Percentiles rank a stretch among this genome's conserved stretches.
Conservation (phyloP, 2,329 filamentous ascomycete genomes). For the Juglanconis oblonga region DNA sequence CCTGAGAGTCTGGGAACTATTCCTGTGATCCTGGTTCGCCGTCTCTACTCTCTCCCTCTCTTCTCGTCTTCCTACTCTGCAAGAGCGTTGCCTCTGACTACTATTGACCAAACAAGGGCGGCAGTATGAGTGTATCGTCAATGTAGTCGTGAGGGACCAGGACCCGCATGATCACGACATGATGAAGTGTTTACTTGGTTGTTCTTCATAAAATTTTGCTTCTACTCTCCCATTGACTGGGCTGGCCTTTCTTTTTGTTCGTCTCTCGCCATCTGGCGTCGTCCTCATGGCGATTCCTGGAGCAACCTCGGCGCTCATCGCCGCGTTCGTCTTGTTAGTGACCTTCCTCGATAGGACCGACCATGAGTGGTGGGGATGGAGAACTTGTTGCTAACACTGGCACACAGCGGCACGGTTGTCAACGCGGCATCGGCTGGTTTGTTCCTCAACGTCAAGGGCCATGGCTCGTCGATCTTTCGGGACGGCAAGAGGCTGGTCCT, state of each 20-base stretch:
- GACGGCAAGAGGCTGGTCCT: slow-evolving; percentile 65
- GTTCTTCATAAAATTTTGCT: slow-evolving; percentile 29
- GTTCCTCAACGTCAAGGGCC: slow-evolving; percentile 43
- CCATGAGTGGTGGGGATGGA: not conserved
- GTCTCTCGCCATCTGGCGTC: slow-evolving; percentile 24
- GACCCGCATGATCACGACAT: slow-evolving; percentile 11
- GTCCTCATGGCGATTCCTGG: slow-evolving; percentile 43
- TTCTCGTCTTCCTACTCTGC: not conserved
- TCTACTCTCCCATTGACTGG: slow-evolving; percentile 46
- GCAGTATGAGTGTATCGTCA: slow-evolving; percentile 1
- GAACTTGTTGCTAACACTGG: slow-evolving; percentile 16
- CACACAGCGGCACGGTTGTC: slow-evolving; percentile 48
- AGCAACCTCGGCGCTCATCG: slow-evolving; percentile 47
- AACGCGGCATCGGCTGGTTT: slow-evolving; percentile 47
- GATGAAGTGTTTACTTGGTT: slow-evolving; percentile 26
- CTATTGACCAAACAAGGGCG: not conserved
- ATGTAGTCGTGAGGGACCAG: slow-evolving; percentile 25
- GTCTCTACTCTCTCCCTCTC: not conserved
- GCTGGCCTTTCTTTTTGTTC: slow-evolving; percentile 30
- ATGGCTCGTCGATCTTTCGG: slow-evolving; percentile 48
- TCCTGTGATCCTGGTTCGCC: not conserved
- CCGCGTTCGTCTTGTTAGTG: slow-evolving; percentile 55
- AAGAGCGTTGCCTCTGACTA: not conserved
- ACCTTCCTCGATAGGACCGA: not conserved
- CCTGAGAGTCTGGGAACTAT: slow-evolving; percentile 2